Conservation (phyloP, 1,284 basidiomycete species). For the Athelia psychrophila region DNA sequence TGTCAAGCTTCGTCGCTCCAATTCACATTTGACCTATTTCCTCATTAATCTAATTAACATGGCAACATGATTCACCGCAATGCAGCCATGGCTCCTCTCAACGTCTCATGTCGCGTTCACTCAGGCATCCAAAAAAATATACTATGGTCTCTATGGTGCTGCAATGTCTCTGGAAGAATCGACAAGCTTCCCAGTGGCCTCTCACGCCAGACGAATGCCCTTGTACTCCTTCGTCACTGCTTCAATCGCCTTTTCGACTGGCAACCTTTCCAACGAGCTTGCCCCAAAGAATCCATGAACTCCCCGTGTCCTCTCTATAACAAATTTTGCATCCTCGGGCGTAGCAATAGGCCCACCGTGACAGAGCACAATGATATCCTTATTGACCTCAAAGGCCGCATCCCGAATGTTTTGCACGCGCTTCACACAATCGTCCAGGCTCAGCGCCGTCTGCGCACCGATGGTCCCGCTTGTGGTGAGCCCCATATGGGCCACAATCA, state of each 20-base stretch:
- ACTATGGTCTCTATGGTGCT: no score
- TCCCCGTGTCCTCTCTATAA: slow-evolving; percentile 17
- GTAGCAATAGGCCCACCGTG: slow-evolving; percentile 25
- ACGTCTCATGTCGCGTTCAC: no score
- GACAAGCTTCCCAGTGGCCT: no score
- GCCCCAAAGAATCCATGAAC: slow-evolving; percentile 27
- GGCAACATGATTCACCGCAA: no score
- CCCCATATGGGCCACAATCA: slow-evolving; percentile 28
- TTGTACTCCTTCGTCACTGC: slow-evolving; percentile 17
- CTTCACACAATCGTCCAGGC: slow-evolving; percentile 21
- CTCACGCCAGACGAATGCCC: slow-evolving; percentile 13
- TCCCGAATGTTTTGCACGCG: slow-evolving; percentile 16
- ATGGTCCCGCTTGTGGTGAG: slow-evolving; percentile 24
- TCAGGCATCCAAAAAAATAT: no score
- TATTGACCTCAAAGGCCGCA: slow-evolving; percentile 15
- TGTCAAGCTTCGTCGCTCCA: no score
- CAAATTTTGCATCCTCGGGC: slow-evolving; percentile 18
- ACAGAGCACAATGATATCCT: slow-evolving; percentile 21
- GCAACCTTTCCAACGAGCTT: slow-evolving; percentile 25
- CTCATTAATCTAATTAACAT: no score
- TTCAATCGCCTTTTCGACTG: slow-evolving; percentile 20
- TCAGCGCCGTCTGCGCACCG: slow-evolving; percentile 21
- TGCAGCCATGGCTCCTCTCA: no score
- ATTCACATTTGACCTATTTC: no score
- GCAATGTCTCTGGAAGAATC: no score